Evolutionary conservation across 345 rosid genomes (phyloP).

Genomic region (Leavenworthia alabamica): DNA sequence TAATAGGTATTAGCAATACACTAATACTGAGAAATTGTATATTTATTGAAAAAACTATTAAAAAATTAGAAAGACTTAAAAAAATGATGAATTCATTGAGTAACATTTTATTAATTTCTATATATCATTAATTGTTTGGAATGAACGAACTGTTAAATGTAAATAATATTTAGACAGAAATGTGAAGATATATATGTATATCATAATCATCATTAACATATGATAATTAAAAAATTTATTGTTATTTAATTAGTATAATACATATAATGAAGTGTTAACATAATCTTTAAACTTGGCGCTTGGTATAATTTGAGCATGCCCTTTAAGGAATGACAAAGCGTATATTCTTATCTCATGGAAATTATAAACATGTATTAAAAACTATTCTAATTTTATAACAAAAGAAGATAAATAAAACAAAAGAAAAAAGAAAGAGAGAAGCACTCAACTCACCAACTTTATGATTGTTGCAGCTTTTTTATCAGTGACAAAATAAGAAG

Average conservation of each 20-base stretch:
- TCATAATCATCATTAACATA: neutral
- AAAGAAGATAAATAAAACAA: no score
- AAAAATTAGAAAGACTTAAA: neutral
- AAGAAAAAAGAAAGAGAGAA: no score
- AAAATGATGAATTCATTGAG: neutral
- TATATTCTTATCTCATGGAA: conserved; percentile 28
- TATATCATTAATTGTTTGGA: neutral
- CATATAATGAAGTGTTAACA: neutral
- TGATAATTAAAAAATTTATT: neutral
- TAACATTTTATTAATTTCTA: neutral
- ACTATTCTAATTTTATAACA: neutral
- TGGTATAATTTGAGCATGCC: conserved; percentile 25
- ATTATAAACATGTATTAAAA: neutral
- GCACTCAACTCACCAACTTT: no score
- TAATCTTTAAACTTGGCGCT: conserved; percentile 1
- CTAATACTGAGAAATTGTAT: neutral
- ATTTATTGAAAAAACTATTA: neutral
- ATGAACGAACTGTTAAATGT: neutral
- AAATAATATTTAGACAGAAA: neutral
- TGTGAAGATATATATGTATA: neutral
- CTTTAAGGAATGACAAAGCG: conserved; percentile 23
- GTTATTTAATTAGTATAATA: neutral
- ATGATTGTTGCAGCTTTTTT: no score
- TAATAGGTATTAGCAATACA: neutral
- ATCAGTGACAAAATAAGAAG: no score